phyloP scores from a whole-genome alignment of 2,329 filamentous ascomycete genomes.

The Fusarium sp. region DNA sequence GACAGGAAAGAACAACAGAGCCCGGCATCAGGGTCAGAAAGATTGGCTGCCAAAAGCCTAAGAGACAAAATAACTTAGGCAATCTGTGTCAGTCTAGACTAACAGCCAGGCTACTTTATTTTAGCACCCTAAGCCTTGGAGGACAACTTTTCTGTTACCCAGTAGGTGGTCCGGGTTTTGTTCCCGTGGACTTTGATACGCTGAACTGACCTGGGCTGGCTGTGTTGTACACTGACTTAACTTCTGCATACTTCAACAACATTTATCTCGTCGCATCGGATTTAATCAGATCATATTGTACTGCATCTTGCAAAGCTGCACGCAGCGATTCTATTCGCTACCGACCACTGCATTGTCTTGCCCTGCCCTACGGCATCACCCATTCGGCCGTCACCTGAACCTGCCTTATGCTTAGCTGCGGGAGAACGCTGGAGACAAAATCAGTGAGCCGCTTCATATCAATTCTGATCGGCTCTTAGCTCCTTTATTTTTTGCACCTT shows the following conservation, averaged over 20 bases:
- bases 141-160: neutral
- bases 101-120: neutral
- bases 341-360: neutral
- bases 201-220: neutral
- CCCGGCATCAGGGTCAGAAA: neutral
- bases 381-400: neutral
- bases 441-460: neutral
- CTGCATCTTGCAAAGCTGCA: neutral
- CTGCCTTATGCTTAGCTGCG: neutral
- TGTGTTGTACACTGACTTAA: conserved; percentile 2
- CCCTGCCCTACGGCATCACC: neutral
- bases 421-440: neutral
- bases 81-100: neutral
- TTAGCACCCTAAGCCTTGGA: neutral
- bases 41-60: neutral
- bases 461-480: neutral
- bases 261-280: conserved; percentile 8
- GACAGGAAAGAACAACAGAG: conserved; percentile 16
- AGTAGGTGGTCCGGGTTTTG: neutral
- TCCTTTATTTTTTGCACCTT: neutral
- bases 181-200: neutral
- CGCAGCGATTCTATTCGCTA: neutral
- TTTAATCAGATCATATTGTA: neutral
- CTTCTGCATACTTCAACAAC: conserved; percentile 12
- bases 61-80: neutral